Base-by-base conservation (phyloP, 1,284 basidiomycete species). In the Malassezia vespertilionis region DNA sequence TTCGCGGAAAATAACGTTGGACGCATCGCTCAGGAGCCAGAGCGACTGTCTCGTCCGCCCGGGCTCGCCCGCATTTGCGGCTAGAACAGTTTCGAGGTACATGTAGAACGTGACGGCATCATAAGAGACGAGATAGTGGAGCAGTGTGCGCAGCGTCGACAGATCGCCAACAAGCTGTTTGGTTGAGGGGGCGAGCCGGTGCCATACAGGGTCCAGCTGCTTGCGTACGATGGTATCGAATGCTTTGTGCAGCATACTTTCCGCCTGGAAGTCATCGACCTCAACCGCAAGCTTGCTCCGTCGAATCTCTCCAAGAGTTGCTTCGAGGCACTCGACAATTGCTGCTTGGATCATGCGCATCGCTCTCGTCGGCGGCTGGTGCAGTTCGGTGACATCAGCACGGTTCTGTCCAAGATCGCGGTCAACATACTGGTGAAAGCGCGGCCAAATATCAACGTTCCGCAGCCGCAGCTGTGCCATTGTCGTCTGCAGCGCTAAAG, bases 121-220 rank as follows among this genome's bases (percentile, higher is more conserved):
- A 63, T 95, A 93, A 1, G 85, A 82, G 28, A 97, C 74, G 0
- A 97, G 79, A 71, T 86, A 93, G 39, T 77, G 78, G 36, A 96
- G 79, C 1, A 97, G 77, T 34, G 82, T 81, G 1, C 93, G 78
- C 3, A 99, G 76, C 1, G 83, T 84, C 0, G 82, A 81, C 5
- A 99, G 77, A 63, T 97, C 91, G 39, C 78, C 79, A 5, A 96
- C 88, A 10, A 96, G 79, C 54, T 89, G 84, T 63, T 88, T 89
- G 1, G 89, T 97, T 58, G 81, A 83, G 3, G 84, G 81, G 1
- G 88, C 86, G 21, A 95, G 86, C 71, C 87, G 86, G 71, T 97
- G 89, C 93, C 93, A 97, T 4, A 95, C 83, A 0, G 89, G 79
- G 68, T 93, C 86, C 4, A 97, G 79, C 60, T 89, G 86, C 33